These are phyloP conservation scores for Hydnum rufescens DNA, from an alignment of 768 basidiomycete species.

Conservation along the genomic window DNA sequence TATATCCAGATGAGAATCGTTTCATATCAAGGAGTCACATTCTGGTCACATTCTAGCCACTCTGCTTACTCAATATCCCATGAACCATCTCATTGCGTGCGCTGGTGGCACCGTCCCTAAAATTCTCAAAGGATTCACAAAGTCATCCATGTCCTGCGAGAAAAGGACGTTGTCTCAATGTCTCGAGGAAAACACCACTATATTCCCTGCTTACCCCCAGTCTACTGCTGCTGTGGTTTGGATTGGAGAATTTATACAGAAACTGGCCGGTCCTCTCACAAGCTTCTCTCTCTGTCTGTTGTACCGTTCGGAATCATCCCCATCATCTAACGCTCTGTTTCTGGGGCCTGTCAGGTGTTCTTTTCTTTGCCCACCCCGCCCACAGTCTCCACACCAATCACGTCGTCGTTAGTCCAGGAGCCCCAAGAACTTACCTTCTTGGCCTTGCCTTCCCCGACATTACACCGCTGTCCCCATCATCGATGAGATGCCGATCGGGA, in stretches of 20 bases:
- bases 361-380: background rate
- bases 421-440: background rate
- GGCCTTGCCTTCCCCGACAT: background rate
- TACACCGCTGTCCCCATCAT: background rate
- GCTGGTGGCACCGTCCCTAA: background rate
- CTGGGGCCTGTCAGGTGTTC: background rate
- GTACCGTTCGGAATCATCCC: background rate
- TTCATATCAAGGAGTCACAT: background rate
- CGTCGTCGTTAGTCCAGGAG: background rate
- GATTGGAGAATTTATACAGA: background rate
- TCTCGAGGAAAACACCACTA: background rate
- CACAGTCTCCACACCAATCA: background rate
- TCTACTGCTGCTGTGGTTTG: background rate
- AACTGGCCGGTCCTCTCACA: background rate
- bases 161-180: background rate
- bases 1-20: background rate
- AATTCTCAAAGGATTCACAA: background rate
- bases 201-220: background rate
- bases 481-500: background rate
- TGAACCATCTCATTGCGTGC: background rate
- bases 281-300: background rate
- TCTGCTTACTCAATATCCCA: background rate
- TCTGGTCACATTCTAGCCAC: background rate
- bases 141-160: constrained; percentile 1
- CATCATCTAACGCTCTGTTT: background rate